Evolutionary conservation across 306 rosid species (phyloP).

Genomic region (Hylodesmum podocarpum): DNA sequence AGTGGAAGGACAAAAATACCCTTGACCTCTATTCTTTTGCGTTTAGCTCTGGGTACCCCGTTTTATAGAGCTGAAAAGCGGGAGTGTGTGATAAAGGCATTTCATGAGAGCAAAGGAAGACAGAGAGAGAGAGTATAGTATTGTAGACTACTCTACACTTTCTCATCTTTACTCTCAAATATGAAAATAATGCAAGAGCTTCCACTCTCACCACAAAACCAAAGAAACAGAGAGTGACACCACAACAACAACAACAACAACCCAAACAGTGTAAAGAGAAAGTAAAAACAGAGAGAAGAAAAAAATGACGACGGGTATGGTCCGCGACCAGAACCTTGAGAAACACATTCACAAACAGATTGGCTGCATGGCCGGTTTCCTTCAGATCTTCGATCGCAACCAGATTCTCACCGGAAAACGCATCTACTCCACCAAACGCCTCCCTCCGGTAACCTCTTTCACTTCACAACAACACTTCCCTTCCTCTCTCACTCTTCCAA

Average conservation of each 20-base stretch:
- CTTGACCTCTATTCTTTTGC: not conserved
- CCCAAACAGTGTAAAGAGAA: not conserved
- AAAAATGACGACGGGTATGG: conserved; percentile 61
- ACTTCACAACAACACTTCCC: not conserved
- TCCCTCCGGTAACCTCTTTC: conserved; percentile 44
- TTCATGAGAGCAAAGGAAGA: not conserved
- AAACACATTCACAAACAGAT: conserved; percentile 83
- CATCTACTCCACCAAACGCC: conserved; percentile 61
- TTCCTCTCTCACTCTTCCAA: not conserved
- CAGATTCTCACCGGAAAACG: conserved; percentile 78
- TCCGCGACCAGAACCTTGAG: conserved; percentile 69
- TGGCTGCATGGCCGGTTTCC: conserved; percentile 98
- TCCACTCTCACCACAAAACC: not conserved
- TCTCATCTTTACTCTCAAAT: too few relatives aligned
- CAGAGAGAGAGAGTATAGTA: not conserved
- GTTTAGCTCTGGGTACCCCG: conserved; percentile 34
- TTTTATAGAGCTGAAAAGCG: conserved; percentile 78
- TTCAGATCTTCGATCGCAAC: conserved; percentile 87
- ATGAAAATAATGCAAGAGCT: not conserved
- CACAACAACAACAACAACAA: not conserved
- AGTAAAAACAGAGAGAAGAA: not conserved
- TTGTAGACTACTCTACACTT: too few relatives aligned
- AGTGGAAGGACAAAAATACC: conserved; percentile 11
- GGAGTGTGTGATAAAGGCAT: conserved; percentile 49
- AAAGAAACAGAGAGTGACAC: not conserved